Percentiles rank a stretch among this genome's conserved stretches.
Evolutionary conservation across 2,329 filamentous ascomycete species (phyloP).

Genomic region (Bimuria novae-zelandiae): DNA sequence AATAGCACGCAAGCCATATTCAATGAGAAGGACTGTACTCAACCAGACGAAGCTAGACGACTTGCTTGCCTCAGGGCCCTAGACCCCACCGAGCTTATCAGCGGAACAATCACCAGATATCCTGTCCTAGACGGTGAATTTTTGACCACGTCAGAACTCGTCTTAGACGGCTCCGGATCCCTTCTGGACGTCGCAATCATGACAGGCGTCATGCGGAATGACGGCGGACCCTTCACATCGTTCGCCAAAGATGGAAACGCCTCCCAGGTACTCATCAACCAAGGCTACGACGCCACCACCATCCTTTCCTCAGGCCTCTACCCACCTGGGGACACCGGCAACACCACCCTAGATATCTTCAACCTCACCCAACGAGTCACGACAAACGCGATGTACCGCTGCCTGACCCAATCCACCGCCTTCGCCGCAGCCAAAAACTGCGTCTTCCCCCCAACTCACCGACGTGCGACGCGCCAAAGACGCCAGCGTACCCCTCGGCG

Average conservation of each 20-base stretch:
- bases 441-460: constrained; percentile 38
- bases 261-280: constrained; percentile 24
- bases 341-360: constrained; percentile 43
- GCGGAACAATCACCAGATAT: constrained; percentile 27
- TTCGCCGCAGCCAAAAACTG: constrained; percentile 23
- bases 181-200: constrained; percentile 27
- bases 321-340: constrained; percentile 25
- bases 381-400: constrained; percentile 40
- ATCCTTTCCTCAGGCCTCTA: constrained; percentile 24
- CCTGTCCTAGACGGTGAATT: constrained; percentile 41
- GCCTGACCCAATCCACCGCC: constrained; percentile 36
- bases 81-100: constrained; percentile 26
- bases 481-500: constrained; percentile 31
- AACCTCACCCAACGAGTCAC: constrained; percentile 37
- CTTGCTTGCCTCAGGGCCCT: constrained; percentile 31
- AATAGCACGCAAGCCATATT: constrained; percentile 27
- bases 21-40: constrained; percentile 29
- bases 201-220: constrained; percentile 37
- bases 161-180: constrained; percentile 23
- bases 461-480: constrained; percentile 41
- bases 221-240: constrained; percentile 36
- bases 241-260: constrained; percentile 29
- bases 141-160: constrained; percentile 27
- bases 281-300: constrained; percentile 21
- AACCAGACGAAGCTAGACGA: constrained; percentile 12